A percentile compares a stretch with the other conserved stretches of the same genome.
Conservation (phyloP, 345 rosid species). For the Garcia nutans region DNA sequence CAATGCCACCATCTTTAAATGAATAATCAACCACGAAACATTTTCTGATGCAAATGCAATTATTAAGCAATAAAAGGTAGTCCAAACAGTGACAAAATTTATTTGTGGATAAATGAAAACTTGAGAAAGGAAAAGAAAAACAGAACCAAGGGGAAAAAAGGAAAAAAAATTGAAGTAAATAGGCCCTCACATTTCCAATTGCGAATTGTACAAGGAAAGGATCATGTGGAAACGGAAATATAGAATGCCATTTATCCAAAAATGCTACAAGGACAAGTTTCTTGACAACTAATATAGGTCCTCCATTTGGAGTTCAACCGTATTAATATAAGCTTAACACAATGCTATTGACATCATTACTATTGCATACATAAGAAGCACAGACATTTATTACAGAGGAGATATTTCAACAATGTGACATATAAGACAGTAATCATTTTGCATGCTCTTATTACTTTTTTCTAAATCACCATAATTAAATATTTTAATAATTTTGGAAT, state of each 20-base stretch:
- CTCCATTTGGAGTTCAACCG: background rate
- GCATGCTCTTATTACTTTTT: too few species aligned
- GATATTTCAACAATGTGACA: too few species aligned
- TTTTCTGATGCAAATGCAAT: background rate
- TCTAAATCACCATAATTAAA: too few species aligned
- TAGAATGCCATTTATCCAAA: background rate
- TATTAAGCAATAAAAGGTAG: background rate
- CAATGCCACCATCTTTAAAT: background rate
- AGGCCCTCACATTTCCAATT: background rate
- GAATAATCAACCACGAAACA: background rate
- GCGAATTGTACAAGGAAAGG: background rate
- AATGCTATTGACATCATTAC: too few species aligned
- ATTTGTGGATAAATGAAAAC: background rate
- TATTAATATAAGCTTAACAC: background rate
- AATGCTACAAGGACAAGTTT: background rate
- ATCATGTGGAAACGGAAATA: background rate
- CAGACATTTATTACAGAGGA: too few species aligned
- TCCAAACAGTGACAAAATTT: too few species aligned
- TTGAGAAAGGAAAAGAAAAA: background rate
- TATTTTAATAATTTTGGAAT: too few species aligned
- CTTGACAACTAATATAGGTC: background rate
- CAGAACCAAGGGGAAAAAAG: background rate
- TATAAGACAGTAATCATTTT: too few species aligned
- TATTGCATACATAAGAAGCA: too few species aligned
- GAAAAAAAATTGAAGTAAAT: too few species aligned